Base-by-base conservation (phyloP, 345 rosid species). In the Gossypium mustelinum region DNA sequence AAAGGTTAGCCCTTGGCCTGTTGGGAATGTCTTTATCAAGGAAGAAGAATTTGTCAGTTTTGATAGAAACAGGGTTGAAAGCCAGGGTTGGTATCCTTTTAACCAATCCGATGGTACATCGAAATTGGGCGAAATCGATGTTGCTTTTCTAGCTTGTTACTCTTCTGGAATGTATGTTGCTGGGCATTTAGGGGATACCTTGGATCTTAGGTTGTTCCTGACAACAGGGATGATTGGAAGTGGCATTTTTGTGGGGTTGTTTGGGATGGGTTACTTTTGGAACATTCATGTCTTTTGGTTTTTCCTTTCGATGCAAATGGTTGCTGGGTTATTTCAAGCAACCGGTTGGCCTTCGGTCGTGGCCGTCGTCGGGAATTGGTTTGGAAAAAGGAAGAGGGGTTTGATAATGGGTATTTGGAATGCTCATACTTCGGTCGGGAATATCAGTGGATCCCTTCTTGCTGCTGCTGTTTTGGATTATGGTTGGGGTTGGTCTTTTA, bases 261-360 rank as follows among this genome's bases (percentile, higher is more conserved):
- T 92, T 79, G 98, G 98, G 45, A 89, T 92, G 94, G 97, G 98
- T 50, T 94, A 87, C 76, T 86, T 94, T 77, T 89, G 92, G 91
- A 80, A 88, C 72, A 58, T 91, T 73, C 98, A 92, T 78, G 85
- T 75, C 47, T 92, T 94, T 68, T 76, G 89, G 81, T 94, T 85
- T 72, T 94, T 78, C 56, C 76, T 92, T 70, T 78, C 77, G 14
- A 86, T 91, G 95, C 97, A 91, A 88, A 91, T 94, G 98, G 79
- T 80, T 47, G 96, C 97, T 11, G 97, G 97, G 77, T 79, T 92
- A 79, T 94, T 94, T 81, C 95, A 94, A 75, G 97, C 97, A 5
- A 94, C 97, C 0, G 98, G 98, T 1, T 92, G 98, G 98, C 98
- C 98, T 4, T 94, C 97, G 9, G 98, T 92, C 78, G 98, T 94